Evolutionary conservation across 495 filamentous ascomycete genomes (phyloP).

Genomic region (Tuber umbilicatum): DNA sequence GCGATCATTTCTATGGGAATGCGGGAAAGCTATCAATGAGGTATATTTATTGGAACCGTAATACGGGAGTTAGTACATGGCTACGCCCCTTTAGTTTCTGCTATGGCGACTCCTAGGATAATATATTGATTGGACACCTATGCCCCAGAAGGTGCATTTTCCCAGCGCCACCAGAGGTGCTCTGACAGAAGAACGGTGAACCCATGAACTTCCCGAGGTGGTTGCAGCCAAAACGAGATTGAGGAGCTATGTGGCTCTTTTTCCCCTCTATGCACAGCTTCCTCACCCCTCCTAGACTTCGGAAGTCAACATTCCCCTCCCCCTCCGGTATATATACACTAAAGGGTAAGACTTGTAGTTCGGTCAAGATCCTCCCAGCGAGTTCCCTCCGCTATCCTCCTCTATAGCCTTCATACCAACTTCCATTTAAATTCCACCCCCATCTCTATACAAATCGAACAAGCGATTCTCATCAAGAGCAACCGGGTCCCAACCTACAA

Average conservation of each 20-base stretch:
- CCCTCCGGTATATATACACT: background rate
- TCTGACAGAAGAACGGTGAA: too few relatives aligned
- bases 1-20: too few relatives aligned
- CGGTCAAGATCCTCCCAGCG: background rate
- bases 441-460: background rate
- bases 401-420: background rate
- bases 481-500: background rate
- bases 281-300: accelerated
- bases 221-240: background rate
- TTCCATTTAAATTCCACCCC: background rate
- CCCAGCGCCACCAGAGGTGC: too few relatives aligned
- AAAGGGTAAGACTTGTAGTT: background rate
- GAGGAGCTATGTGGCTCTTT: background rate
- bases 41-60: too few relatives aligned
- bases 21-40: too few relatives aligned
- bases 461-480: background rate
- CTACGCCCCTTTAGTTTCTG: too few relatives aligned
- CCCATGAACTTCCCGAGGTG: background rate
- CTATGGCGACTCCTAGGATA: too few relatives aligned
- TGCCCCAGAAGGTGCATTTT: too few relatives aligned
- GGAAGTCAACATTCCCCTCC: background rate
- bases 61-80: too few relatives aligned
- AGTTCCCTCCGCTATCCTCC: background rate
- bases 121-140: too few relatives aligned
- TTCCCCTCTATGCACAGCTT: background rate